Conservation (phyloP, 768 basidiomycete genomes). For the Rhizopogon roseolus region DNA sequence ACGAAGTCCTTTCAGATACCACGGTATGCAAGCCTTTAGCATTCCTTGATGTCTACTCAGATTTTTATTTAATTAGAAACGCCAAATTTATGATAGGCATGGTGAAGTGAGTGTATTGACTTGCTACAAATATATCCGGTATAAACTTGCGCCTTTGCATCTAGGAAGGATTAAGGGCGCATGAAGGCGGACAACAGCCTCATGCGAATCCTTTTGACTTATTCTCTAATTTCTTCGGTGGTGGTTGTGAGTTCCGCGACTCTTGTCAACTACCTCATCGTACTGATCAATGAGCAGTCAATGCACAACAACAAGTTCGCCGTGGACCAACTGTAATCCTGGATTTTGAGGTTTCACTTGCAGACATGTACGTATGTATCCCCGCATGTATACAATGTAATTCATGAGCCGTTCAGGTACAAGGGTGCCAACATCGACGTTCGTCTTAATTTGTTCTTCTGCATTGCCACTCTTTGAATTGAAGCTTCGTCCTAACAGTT, state of each 20-base stretch:
- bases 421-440: constrained; percentile 83
- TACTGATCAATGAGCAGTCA: constrained; percentile 17
- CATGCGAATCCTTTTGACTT: constrained; percentile 90
- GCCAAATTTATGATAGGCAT: constrained; percentile 88
- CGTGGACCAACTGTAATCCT: constrained; percentile 72
- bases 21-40: constrained; percentile 42
- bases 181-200: constrained; percentile 76
- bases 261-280: not conserved
- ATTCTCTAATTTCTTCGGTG: constrained; percentile 90
- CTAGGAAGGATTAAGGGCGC: constrained; percentile 87
- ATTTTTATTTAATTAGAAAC: constrained; percentile 53
- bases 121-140: constrained; percentile 5
- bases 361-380: constrained; percentile 62
- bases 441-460: constrained; percentile 14
- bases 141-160: constrained; percentile 1
- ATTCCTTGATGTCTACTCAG: not conserved
- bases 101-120: constrained; percentile 57
- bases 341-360: constrained; percentile 81
- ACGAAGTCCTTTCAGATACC: constrained; percentile 88
- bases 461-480: constrained; percentile 1
- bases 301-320: constrained; percentile 58
- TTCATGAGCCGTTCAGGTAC: constrained; percentile 46
- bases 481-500: constrained; percentile 50
- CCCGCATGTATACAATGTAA: not conserved
- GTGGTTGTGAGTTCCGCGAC: constrained; percentile 52